Evolutionary conservation across 1,284 basidiomycete genomes (phyloP).

Genomic region (Rhodofomes roseus): DNA sequence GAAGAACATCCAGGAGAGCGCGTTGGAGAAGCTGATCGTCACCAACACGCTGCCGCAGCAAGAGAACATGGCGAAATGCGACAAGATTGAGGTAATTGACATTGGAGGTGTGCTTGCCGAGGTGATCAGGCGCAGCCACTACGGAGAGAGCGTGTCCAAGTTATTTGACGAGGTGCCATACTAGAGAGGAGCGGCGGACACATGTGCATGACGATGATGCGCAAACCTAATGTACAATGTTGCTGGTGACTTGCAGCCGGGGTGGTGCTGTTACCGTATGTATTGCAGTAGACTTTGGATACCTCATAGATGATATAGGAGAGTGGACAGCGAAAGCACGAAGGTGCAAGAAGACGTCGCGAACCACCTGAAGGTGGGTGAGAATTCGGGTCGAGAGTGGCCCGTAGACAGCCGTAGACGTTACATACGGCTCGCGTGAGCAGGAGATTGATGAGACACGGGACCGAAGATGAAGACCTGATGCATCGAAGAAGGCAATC

Average conservation of each 20-base stretch:
- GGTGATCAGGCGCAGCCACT: constrained; percentile 91
- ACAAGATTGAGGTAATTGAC: constrained; percentile 95
- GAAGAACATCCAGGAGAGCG: constrained; percentile 64
- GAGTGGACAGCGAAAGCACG: background rate
- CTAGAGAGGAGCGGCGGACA: constrained; percentile 33
- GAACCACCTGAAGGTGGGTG: background rate
- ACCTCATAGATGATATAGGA: background rate
- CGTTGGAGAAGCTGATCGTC: constrained; percentile 93
- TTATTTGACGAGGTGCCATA: constrained; percentile 84
- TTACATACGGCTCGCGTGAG: too few relatives aligned
- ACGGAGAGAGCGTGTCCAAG: constrained; percentile 81
- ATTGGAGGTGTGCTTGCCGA: constrained; percentile 94
- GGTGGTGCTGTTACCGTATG: background rate
- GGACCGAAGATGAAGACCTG: background rate
- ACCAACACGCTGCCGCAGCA: constrained; percentile 97
- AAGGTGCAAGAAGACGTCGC: background rate
- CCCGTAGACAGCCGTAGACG: too few relatives aligned
- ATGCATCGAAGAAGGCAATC: background rate
- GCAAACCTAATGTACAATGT: background rate
- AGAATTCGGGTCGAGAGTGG: background rate
- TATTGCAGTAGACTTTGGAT: background rate
- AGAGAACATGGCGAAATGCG: constrained; percentile 72
- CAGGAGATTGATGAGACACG: background rate
- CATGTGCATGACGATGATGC: background rate
- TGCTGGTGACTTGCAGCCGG: background rate